Percentiles rank a stretch among this genome's conserved stretches.
Conservation (phyloP, 352 stramenopile species). For the Phytopythium sindhum region DNA sequence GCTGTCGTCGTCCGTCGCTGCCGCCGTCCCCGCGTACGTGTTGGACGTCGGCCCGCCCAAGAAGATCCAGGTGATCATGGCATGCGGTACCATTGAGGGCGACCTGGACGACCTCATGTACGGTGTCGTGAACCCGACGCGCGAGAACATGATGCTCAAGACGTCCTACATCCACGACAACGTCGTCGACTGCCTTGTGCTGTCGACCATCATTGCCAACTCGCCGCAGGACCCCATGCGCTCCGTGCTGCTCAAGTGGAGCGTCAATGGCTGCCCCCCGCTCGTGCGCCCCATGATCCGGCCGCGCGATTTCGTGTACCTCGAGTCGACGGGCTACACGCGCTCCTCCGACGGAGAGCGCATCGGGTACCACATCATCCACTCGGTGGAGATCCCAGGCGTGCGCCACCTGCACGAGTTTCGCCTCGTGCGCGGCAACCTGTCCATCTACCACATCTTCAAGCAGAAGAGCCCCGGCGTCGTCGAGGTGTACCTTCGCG, state of each 20-base stretch:
- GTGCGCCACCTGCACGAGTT: constrained; percentile 11
- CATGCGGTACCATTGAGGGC: constrained; percentile 8
- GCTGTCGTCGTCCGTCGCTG: background rate
- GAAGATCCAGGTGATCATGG: constrained; percentile 12
- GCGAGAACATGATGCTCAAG: constrained; percentile 15
- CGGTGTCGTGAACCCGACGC: constrained; percentile 13
- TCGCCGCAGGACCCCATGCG: constrained; percentile 15
- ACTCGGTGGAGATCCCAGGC: constrained; percentile 11
- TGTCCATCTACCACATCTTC: constrained; percentile 14
- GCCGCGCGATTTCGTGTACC: constrained; percentile 10
- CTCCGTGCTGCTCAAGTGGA: constrained; percentile 18
- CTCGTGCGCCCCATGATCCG: constrained; percentile 6
- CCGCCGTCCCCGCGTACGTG: constrained; percentile 7
- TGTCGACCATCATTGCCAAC: constrained; percentile 15
- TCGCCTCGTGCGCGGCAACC: constrained; percentile 10
- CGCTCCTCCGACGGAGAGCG: constrained; percentile 6
- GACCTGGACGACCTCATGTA: constrained; percentile 16
- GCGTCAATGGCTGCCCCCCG: constrained; percentile 8
- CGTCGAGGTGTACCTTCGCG: constrained; percentile 16
- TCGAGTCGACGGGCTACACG: constrained; percentile 15
- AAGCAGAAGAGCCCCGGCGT: constrained; percentile 6
- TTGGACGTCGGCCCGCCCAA: constrained; percentile 6
- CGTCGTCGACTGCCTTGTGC: constrained; percentile 13
- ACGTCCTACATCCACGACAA: constrained; percentile 18
- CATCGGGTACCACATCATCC: constrained; percentile 15